Evolutionary conservation across 257 asterid genomes (phyloP), one percentile per base, ranked within the genome.

Genomic region (Gynochthodes officinalis): DNA sequence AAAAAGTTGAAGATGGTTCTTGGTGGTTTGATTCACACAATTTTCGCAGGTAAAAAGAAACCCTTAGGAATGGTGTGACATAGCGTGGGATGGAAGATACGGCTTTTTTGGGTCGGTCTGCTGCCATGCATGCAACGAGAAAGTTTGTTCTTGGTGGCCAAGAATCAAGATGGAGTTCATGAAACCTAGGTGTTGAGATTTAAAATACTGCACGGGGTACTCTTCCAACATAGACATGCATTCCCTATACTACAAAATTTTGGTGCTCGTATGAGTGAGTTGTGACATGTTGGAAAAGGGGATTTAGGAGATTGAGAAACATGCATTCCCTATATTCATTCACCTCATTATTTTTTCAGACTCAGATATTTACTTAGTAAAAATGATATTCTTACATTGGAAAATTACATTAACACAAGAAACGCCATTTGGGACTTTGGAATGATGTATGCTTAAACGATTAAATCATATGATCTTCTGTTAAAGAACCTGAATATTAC

Each of bases 101-200:
- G 72, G 75, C 68, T 82, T 85, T 79, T 82, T 35, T 76, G 79
- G 67, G 70, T 85, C 44, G 81, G 90, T 86, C 86, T 82, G 82
- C 83, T 80, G 87, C 88, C 96, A 84, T 89, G 93, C 91, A 89
- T 80, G 96, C 88, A 84, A 78, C 75, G 78, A 82, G 80, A 75
- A 57, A 68, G 67, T 32, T 82, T 70, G 67, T 55, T 68, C 72
- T 78, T 76, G 46, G 37, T 32, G 63, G 61, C 70, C 57, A 48
- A 61, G 27, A 46, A 67, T 28, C 58, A 42, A 30, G 7, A 35
- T 74, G 33, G 35, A 57, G 16, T 67, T 21, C 71, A 44, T 61
- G n/a, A 32, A 33, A 61, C 7, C 18, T 61, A 16, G 15, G 46
- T 21, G 42, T 25, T 18, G 32, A 16, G 12, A 12, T 11, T 33